Conservation (phyloP, 805 yeast species). For the Wickerhamomyces canadensis region DNA sequence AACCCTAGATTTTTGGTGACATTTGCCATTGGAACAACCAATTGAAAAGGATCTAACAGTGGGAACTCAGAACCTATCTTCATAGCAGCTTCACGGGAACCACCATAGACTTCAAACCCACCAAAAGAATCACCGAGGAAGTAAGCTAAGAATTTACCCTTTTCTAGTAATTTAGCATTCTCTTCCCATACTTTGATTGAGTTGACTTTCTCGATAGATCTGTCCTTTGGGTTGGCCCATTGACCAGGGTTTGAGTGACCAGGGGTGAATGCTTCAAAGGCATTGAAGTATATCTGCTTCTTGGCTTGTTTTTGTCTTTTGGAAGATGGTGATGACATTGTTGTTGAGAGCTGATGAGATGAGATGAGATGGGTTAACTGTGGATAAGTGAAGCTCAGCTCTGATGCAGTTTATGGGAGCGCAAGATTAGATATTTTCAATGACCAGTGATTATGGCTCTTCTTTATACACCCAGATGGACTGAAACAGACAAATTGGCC, state of each 20-base stretch:
- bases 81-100: constrained; percentile 31
- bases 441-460: too few species aligned
- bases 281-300: constrained; percentile 7
- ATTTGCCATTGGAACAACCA: constrained; percentile 33
- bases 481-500: neutral
- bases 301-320: constrained; percentile 6
- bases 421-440: too few species aligned
- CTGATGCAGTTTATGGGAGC: too few species aligned
- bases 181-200: constrained; percentile 15
- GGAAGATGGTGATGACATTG: neutral
- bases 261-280: constrained; percentile 10
- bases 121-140: constrained; percentile 36
- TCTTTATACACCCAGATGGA: neutral
- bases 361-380: neutral
- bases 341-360: neutral
- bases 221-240: constrained; percentile 19
- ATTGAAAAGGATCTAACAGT: constrained; percentile 28
- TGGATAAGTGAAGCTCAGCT: too few species aligned
- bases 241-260: constrained; percentile 17
- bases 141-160: constrained; percentile 31
- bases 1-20: constrained; percentile 34
- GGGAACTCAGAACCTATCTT: constrained; percentile 26
- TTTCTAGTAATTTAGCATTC: constrained; percentile 29
- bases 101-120: constrained; percentile 35
- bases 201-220: constrained; percentile 10